Evolutionary conservation across 2,329 filamentous ascomycete genomes (phyloP).

Genomic region (Tolypocladium endophyticum): DNA sequence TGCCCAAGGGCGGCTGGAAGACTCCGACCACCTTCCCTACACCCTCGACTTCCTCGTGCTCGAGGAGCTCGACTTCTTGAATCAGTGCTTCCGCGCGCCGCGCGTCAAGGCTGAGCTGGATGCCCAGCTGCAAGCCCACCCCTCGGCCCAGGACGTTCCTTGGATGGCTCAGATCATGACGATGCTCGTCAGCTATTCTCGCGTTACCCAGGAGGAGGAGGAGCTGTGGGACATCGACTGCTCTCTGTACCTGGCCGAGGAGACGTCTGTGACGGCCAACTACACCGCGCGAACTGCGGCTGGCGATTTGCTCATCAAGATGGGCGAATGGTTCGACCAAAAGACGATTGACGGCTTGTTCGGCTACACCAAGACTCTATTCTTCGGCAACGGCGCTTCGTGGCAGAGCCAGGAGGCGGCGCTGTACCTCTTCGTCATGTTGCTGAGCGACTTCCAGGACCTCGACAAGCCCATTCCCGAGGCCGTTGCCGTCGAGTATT

Average conservation of each 20-base stretch:
- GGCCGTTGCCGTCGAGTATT: slow-evolving; percentile 61
- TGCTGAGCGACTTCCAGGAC: slow-evolving; percentile 76
- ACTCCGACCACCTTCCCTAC: slow-evolving; percentile 84
- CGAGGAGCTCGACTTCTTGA: slow-evolving; percentile 91
- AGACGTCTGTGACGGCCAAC: slow-evolving; percentile 88
- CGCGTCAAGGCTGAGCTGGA: slow-evolving; percentile 87
- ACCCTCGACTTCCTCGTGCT: slow-evolving; percentile 88
- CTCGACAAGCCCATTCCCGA: slow-evolving; percentile 59
- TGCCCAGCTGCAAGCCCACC: slow-evolving; percentile 56
- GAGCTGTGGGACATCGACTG: slow-evolving; percentile 94
- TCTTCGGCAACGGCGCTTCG: slow-evolving; percentile 38
- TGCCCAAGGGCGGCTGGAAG: slow-evolving; percentile 78
- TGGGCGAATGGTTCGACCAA: slow-evolving; percentile 78
- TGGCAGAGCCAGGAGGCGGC: slow-evolving; percentile 67
- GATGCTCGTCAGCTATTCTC: slow-evolving; percentile 73
- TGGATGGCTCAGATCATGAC: slow-evolving; percentile 88
- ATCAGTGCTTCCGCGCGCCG: slow-evolving; percentile 77
- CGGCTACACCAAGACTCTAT: slow-evolving; percentile 64
- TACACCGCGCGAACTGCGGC: slow-evolving; percentile 92
- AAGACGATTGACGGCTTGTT: slow-evolving; percentile 71
- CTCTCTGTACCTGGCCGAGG: slow-evolving; percentile 89
- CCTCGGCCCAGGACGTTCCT: slow-evolving; percentile 50
- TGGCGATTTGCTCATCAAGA: slow-evolving; percentile 83
- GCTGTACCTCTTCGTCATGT: slow-evolving; percentile 75
- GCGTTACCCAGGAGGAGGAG: slow-evolving; percentile 87